Percentiles rank a stretch among this genome's conserved stretches.
Evolutionary conservation across 176 grass and related monocot species (phyloP).

Genomic region (Pontederia crassipes): DNA sequence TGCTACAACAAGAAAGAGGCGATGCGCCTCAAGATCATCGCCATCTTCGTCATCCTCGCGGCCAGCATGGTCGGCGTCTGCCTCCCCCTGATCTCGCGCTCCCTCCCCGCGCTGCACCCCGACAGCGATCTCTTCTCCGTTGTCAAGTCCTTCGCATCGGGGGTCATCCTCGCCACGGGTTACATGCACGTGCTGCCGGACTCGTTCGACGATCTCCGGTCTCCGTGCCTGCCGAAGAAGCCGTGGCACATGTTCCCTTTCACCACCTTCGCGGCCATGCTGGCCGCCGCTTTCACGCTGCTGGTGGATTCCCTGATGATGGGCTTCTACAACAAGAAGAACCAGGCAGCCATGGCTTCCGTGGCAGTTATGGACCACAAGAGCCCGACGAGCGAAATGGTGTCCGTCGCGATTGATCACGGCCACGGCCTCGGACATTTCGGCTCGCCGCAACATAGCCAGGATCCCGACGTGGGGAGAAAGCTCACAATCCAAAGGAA

Average conservation of each 20-base stretch:
- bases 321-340: constrained; percentile 34
- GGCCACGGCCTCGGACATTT: constrained; percentile 14
- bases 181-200: constrained; percentile 82
- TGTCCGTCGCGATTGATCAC: constrained; percentile 8
- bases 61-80: constrained; percentile 50
- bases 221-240: constrained; percentile 41
- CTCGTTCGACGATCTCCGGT: constrained; percentile 41
- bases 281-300: constrained; percentile 54
- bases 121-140: constrained; percentile 50
- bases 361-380: constrained; percentile 13
- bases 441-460: neutral
- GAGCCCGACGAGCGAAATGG: constrained; percentile 2
- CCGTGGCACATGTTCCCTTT: constrained; percentile 50
- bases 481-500: constrained; percentile 21
- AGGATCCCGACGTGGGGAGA: constrained; percentile 7
- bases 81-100: constrained; percentile 51
- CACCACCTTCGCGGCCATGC: constrained; percentile 61
- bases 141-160: constrained; percentile 67
- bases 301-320: constrained; percentile 65
- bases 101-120: constrained; percentile 40
- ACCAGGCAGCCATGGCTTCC: neutral
- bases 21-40: constrained; percentile 58
- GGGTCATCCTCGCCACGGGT: constrained; percentile 64
- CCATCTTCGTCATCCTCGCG: constrained; percentile 39
- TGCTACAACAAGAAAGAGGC: constrained; percentile 46